Evolutionary conservation across 306 rosid genomes (phyloP).

Genomic region (Betula pendula): DNA sequence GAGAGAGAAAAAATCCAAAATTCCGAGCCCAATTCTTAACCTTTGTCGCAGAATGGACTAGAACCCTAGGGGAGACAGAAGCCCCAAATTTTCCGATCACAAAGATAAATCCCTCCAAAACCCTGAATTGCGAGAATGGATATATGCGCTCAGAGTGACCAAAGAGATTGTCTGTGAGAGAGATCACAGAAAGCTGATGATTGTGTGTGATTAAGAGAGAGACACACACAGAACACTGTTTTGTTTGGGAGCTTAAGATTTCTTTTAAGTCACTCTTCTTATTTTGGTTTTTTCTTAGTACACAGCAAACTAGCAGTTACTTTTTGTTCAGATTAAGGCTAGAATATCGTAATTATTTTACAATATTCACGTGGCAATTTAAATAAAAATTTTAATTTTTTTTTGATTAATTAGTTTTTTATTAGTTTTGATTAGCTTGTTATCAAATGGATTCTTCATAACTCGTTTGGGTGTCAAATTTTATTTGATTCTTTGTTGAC

Average conservation of each 20-base stretch:
- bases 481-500: too few species aligned
- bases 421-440: too few species aligned
- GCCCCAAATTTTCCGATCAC: slow-evolving; percentile 4
- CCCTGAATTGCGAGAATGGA: background rate
- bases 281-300: too few species aligned
- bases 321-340: too few species aligned
- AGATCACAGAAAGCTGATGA: background rate
- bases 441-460: too few species aligned
- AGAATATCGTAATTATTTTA: too few species aligned
- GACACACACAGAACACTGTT: too few species aligned
- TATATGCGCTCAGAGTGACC: background rate
- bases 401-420: too few species aligned
- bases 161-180: background rate
- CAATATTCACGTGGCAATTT: too few species aligned
- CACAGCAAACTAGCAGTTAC: too few species aligned
- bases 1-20: background rate
- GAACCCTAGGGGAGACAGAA: background rate
- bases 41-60: slow-evolving; percentile 1
- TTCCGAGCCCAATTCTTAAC: slow-evolving; percentile 3
- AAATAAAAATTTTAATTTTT: too few species aligned
- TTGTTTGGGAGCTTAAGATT: background rate
- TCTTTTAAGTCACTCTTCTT: background rate
- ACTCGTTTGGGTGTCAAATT: too few species aligned
- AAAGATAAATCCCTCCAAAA: background rate
- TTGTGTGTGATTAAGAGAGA: background rate